A percentile compares a stretch with the other conserved stretches of the same genome.
Conservation (phyloP, 1,284 basidiomycete species). For the Cutaneotrichosporon mucoides region DNA sequence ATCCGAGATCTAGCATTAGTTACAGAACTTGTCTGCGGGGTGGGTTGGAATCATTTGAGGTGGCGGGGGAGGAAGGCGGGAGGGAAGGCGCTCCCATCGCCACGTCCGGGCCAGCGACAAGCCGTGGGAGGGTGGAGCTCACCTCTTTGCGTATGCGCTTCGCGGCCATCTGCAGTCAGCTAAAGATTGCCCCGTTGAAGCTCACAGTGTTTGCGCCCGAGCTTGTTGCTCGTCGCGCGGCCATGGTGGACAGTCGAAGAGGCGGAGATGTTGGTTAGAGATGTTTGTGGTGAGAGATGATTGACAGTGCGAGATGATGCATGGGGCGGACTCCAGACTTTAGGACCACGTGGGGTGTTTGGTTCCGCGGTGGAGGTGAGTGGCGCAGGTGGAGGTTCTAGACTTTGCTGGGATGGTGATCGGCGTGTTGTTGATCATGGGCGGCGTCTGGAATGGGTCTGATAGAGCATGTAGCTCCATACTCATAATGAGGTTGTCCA, state of each 20-base stretch:
- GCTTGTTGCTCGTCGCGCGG: slow-evolving; percentile 2
- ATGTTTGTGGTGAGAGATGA: not conserved
- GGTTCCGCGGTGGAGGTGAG: slow-evolving; percentile 2
- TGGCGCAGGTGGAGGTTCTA: not conserved
- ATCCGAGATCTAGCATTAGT: slow-evolving; percentile 59
- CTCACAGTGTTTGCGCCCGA: slow-evolving; percentile 2
- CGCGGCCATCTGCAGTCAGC: slow-evolving; percentile 61
- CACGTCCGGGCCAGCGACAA: not conserved
- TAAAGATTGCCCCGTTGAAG: not conserved
- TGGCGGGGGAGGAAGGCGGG: not conserved
- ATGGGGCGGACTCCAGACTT: not conserved
- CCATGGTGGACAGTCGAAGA: slow-evolving; percentile 3
- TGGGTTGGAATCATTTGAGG: not conserved
- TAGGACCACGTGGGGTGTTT: not conserved
- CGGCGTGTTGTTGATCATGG: no score
- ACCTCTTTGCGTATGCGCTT: slow-evolving; percentile 81
- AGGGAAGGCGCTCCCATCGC: not conserved
- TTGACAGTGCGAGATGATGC: not conserved
- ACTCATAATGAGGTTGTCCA: no score
- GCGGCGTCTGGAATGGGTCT: no score
- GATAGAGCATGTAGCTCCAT: no score
- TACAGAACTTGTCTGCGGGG: not conserved
- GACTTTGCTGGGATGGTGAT: no score
- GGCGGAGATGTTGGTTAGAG: not conserved
- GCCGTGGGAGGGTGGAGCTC: slow-evolving; percentile 3